Conservation (phyloP, 2,329 filamentous ascomycete genomes). For the Atkinsonella texensis region DNA sequence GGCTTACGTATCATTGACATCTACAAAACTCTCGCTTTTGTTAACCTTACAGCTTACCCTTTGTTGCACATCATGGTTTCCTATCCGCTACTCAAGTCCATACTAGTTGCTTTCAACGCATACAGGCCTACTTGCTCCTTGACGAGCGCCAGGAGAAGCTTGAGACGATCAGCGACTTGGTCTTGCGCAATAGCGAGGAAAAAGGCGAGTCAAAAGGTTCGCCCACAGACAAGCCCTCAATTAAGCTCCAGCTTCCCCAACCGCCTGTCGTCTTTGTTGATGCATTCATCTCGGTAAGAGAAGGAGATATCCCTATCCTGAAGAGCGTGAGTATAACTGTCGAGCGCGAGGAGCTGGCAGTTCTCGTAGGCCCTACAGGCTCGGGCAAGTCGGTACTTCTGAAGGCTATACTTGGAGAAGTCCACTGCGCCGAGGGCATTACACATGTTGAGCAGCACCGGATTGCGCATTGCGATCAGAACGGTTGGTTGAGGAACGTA, state of each 20-base stretch:
- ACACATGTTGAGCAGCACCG: not conserved
- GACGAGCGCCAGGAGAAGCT: not conserved
- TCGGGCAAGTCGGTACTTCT: conserved; percentile 9
- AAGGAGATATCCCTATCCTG: conserved; percentile 21
- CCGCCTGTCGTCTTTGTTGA: conserved; percentile 23
- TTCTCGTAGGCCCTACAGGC: conserved; percentile 16
- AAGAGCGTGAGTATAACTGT: conserved; percentile 2
- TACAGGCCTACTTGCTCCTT: conserved; percentile 8
- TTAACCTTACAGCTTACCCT: conserved; percentile 6
- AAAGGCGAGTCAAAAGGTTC: conserved; percentile 17
- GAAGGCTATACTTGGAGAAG: conserved; percentile 8
- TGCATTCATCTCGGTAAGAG: conserved; percentile 24
- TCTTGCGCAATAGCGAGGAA: conserved; percentile 18
- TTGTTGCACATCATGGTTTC: conserved; percentile 3
- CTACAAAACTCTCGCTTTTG: conserved; percentile 8
- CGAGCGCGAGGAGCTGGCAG: not conserved
- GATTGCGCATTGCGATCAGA: conserved; percentile 9
- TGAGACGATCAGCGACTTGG: conserved; percentile 25
- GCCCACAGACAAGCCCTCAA: conserved; percentile 10
- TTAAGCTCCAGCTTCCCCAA: not conserved
- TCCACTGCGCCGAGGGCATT: not conserved
- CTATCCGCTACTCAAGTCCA: conserved; percentile 3
- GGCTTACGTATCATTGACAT: conserved; percentile 4
- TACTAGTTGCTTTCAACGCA: conserved; percentile 8
- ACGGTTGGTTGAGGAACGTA: conserved; percentile 6